Conservation (phyloP, 2,329 filamentous ascomycete species). For the Phialophora chinensis region DNA sequence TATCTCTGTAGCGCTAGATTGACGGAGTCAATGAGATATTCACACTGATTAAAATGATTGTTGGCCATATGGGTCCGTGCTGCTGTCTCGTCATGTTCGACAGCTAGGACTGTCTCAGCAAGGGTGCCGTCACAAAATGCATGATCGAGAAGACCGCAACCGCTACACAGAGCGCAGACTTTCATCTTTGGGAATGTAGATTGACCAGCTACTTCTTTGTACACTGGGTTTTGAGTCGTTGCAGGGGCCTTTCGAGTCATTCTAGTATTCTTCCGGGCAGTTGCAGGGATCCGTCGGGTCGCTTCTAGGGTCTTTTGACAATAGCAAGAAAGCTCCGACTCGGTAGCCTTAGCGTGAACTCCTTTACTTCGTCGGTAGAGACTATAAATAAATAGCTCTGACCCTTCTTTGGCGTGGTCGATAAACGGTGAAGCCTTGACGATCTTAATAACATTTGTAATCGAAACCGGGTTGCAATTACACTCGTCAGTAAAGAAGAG, state of each 20-base stretch:
- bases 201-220: background rate
- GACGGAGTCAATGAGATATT: slow-evolving; percentile 72
- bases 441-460: slow-evolving; percentile 64
- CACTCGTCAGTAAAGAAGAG: slow-evolving; percentile 79
- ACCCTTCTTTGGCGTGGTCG: slow-evolving; percentile 44
- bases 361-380: slow-evolving; percentile 69
- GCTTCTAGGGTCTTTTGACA: background rate
- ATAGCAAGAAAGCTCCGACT: slow-evolving; percentile 1
- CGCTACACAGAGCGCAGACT: slow-evolving; percentile 74
- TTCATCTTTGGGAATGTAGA: background rate
- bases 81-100: slow-evolving; percentile 69
- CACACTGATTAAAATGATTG: slow-evolving; percentile 44
- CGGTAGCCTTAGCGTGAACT: slow-evolving; percentile 49
- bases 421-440: slow-evolving; percentile 60
- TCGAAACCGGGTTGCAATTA: slow-evolving; percentile 64
- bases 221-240: background rate
- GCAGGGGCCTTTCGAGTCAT: background rate
- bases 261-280: too few relatives aligned
- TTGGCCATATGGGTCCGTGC: slow-evolving; percentile 79
- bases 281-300: background rate
- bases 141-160: slow-evolving; percentile 76
- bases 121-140: slow-evolving; percentile 66
- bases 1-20: slow-evolving; percentile 68
- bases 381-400: slow-evolving; percentile 72
- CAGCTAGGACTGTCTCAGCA: slow-evolving; percentile 68